These are phyloP conservation scores for Gnaphalium uliginosum DNA, from an alignment of 129 eudicot species.

Conservation along the genomic window DNA sequence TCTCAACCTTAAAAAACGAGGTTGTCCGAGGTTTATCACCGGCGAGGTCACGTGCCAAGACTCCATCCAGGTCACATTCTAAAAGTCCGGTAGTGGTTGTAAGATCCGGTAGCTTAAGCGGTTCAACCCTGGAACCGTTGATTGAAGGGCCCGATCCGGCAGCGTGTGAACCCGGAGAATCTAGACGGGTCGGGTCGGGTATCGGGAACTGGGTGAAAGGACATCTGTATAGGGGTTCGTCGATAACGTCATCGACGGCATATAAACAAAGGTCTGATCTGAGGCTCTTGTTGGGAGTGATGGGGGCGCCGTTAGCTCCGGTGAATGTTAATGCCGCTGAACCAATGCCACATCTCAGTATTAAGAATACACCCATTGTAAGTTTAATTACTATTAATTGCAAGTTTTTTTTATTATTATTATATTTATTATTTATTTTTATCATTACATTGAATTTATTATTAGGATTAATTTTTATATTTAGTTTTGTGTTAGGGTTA, in stretches of 20 bases:
- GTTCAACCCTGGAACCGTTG: conserved; percentile 66
- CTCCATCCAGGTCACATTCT: conserved; percentile 46
- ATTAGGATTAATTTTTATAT: background rate
- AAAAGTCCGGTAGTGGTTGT: conserved; percentile 48
- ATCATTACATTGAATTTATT: background rate
- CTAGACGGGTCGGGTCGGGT: conserved; percentile 64
- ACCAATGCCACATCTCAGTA: conserved; percentile 71
- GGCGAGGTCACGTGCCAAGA: conserved; percentile 57
- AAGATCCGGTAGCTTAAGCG: conserved; percentile 78
- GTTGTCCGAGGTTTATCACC: conserved; percentile 82
- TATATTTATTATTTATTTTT: background rate
- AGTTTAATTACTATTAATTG: background rate
- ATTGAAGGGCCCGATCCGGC: conserved; percentile 91
- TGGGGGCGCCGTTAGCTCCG: conserved; percentile 91
- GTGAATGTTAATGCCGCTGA: conserved; percentile 55
- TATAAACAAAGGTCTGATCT: conserved; percentile 66
- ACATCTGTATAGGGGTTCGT: conserved; percentile 63
- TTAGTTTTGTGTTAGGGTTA: background rate
- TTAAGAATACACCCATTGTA: conserved; percentile 87
- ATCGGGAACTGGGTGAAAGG: conserved; percentile 71
- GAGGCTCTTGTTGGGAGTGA: conserved; percentile 79
- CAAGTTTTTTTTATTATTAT: background rate
- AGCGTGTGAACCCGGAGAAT: conserved; percentile 46
- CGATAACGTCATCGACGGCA: conserved; percentile 43
- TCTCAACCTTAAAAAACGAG: conserved; percentile 64